These are phyloP conservation scores for Noccaea bulbosa DNA, from an alignment of 345 rosid genomes.

Conservation along the genomic window DNA sequence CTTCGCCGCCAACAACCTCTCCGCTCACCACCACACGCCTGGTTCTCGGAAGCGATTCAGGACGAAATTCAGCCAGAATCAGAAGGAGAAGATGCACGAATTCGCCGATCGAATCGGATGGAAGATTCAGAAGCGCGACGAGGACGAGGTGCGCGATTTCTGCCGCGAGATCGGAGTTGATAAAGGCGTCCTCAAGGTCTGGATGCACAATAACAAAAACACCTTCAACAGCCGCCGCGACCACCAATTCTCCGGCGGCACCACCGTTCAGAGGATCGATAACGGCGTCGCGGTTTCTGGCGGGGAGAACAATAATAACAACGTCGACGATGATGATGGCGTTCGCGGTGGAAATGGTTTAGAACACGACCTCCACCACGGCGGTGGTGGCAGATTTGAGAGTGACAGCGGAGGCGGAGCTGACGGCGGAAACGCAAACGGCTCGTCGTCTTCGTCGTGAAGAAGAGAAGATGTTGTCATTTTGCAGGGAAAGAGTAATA, in stretches of 20 bases:
- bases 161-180: conserved; percentile 79
- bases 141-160: conserved; percentile 61
- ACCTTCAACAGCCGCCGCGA: conserved; percentile 51
- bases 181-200: conserved; percentile 76
- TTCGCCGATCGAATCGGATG: conserved; percentile 83
- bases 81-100: conserved; percentile 73
- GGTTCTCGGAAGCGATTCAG: conserved; percentile 65
- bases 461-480: conserved; percentile 29
- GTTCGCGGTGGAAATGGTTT: conserved; percentile 9
- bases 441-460: conserved; percentile 44
- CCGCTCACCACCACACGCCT: conserved; percentile 19
- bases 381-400: conserved; percentile 36
- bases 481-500: conserved; percentile 40
- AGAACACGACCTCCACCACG: conserved; percentile 9
- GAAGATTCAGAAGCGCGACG: conserved; percentile 93
- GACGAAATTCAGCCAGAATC: conserved; percentile 67
- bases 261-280: conserved; percentile 1
- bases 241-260: conserved; percentile 16
- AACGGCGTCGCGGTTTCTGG: conserved; percentile 4
- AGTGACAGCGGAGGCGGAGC: conserved; percentile 43
- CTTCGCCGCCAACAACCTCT: conserved; percentile 30
- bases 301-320: not conserved
- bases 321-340: not conserved
- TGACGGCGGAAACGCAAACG: conserved; percentile 36
- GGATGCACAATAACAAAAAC: conserved; percentile 99